These are phyloP conservation scores for Trichoderma aggressivum DNA, from an alignment of 2,329 filamentous ascomycete genomes.

Conservation along the genomic window DNA sequence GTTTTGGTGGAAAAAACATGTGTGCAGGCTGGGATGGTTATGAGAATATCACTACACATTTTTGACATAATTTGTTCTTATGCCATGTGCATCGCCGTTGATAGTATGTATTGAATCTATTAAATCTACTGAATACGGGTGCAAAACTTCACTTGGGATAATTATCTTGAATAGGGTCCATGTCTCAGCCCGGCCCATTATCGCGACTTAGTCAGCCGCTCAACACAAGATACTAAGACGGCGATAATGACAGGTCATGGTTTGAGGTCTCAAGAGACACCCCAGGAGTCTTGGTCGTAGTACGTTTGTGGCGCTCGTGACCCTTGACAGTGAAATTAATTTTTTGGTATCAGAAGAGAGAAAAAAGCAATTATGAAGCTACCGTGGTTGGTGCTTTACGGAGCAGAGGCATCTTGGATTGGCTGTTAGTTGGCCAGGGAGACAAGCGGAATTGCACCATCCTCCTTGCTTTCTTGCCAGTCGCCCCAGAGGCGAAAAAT, in stretches of 20 bases:
- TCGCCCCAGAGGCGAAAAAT: neutral
- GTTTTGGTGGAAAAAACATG: neutral
- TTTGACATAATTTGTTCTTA: neutral
- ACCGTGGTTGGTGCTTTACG: neutral
- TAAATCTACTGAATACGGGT: neutral
- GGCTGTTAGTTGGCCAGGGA: constrained; percentile 9
- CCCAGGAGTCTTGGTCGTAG: neutral
- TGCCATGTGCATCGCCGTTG: neutral
- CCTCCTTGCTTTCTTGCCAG: constrained; percentile 3
- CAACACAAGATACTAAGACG: neutral
- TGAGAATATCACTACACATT: neutral
- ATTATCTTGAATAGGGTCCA: neutral
- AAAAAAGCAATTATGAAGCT: neutral
- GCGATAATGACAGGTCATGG: neutral
- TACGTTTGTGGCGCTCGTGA: neutral
- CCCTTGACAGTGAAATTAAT: neutral
- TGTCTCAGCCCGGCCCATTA: neutral
- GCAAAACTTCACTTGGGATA: neutral
- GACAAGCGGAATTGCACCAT: neutral
- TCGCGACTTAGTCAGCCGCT: neutral
- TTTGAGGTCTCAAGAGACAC: neutral
- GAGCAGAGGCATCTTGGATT: neutral
- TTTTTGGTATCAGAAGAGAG: neutral
- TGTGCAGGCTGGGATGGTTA: neutral
- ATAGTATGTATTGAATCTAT: neutral